Evolutionary conservation across 306 rosid genomes (phyloP), one percentile per base, ranked within the genome.

Genomic region (Medicago arabica): DNA sequence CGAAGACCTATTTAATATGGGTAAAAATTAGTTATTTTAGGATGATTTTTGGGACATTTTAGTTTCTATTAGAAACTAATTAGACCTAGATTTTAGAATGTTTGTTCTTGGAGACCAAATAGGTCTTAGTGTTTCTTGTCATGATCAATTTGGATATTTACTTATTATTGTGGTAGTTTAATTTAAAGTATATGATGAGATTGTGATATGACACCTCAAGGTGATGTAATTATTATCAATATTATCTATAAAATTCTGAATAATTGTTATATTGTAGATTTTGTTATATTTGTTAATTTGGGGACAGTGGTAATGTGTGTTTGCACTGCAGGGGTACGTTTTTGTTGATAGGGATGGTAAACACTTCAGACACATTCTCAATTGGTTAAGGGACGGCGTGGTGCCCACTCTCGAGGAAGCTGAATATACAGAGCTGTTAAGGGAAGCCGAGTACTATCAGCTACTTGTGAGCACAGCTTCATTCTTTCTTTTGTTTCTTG

Each of bases 361-460:
- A 74, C 96, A 90, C 82, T 91, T 94, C 64, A 87, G 98, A 5
- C 97, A 94, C 80, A 88, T 94, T 77, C 98, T 94, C 71, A 94
- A 94, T 84, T 94, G 97, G 97, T 86, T 94, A 59, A 89, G 98
- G 71, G 97, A 94, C 34, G 93, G 97, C 0, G 79, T 84, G 49
- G 88, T 91, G 75, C 98, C 98, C 43, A 79, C 80, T 14, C 85
- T 94, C 8, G 86, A 86, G 47, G 97, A 94, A 49, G 72, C 76
- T 41, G 82, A 88, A 41, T 85, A 75, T 81, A 19, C 82, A 8
- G 96, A 94, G 80, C 85, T 94, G 81, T 67, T 85, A 70, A 86
- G 90, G 64, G 98, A 94, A 81, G 98, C 96, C 59, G 98, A 94
- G 77, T 94, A 90, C 83, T 94, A 91, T 86, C 95, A 94, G 82